phyloP scores from a whole-genome alignment of 2,329 filamentous ascomycete genomes.

The Colletotrichum gigasporum region DNA sequence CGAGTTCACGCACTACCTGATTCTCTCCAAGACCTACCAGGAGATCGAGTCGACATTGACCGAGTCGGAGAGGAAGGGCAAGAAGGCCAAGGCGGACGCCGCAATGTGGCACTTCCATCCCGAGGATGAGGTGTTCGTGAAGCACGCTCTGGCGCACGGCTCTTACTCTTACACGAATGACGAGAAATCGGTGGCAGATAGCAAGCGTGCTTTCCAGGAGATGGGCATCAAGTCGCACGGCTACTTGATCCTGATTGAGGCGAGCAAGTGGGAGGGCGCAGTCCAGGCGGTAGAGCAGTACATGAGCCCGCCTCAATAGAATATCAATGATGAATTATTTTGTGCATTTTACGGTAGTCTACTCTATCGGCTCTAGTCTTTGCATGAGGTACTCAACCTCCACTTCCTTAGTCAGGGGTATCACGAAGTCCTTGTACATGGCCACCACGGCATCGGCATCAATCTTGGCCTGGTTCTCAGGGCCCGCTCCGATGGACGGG shows the following conservation, averaged over 20 bases:
- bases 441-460: constrained; percentile 89
- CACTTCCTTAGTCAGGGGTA: constrained; percentile 96
- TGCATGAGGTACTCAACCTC: constrained; percentile 99
- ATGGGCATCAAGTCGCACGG: constrained; percentile 86
- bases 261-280: constrained; percentile 76
- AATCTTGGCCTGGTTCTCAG: constrained; percentile 77
- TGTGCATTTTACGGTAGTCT: constrained; percentile 14
- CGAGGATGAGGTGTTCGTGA: constrained; percentile 90
- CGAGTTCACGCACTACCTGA: constrained; percentile 90
- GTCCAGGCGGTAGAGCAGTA: constrained; percentile 82
- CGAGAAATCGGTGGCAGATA: constrained; percentile 84
- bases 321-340: constrained; percentile 33
- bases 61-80: constrained; percentile 71
- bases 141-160: constrained; percentile 75
- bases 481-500: constrained; percentile 69
- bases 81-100: constrained; percentile 70
- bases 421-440: constrained; percentile 94
- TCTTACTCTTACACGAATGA: constrained; percentile 83
- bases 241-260: constrained; percentile 88
- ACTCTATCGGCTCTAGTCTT: constrained; percentile 65
- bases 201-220: constrained; percentile 94
- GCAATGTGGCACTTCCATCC: constrained; percentile 92
- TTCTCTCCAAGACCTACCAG: constrained; percentile 90
- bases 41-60: constrained; percentile 84
- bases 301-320: constrained; percentile 60